phyloP scores from a whole-genome alignment of 345 rosid genomes.

The Eutrema yunnanense region DNA sequence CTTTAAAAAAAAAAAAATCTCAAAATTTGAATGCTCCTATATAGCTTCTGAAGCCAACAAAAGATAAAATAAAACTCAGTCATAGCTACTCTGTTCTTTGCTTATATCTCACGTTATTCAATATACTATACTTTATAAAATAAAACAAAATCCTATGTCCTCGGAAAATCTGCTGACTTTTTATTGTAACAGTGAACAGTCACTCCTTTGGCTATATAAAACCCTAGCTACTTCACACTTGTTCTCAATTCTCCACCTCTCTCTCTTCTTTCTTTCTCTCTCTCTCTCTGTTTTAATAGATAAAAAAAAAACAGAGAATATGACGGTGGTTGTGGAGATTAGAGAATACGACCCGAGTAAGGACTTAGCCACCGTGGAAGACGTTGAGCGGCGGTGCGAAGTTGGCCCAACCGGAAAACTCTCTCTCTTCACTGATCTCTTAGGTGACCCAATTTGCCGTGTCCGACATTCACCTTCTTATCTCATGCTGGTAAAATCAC shows the following conservation, averaged over 20 bases:
- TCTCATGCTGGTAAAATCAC: constrained; percentile 77
- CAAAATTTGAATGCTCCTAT: background rate
- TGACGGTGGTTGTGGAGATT: constrained; percentile 38
- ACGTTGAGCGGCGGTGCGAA: constrained; percentile 79
- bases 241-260: background rate
- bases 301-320: constrained; percentile 14
- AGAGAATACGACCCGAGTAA: constrained; percentile 62
- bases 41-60: background rate
- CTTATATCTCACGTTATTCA: constrained; percentile 20
- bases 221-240: constrained; percentile 22
- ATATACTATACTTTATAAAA: background rate
- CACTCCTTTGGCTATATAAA: constrained; percentile 19
- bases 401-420: constrained; percentile 49
- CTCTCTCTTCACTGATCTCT: constrained; percentile 88
- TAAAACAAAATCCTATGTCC: background rate
- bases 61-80: background rate
- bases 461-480: constrained; percentile 96
- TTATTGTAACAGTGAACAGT: constrained; percentile 19
- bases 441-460: constrained; percentile 95
- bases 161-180: constrained; percentile 24
- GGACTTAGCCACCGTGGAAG: constrained; percentile 56
- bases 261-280: background rate
- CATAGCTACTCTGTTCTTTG: constrained; percentile 6
- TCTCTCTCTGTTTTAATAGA: background rate
- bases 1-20: background rate